Evolutionary conservation across 2,329 filamentous ascomycete species (phyloP), one percentile per base, ranked within the genome.

Genomic region (Paramyrothecium roridum): DNA sequence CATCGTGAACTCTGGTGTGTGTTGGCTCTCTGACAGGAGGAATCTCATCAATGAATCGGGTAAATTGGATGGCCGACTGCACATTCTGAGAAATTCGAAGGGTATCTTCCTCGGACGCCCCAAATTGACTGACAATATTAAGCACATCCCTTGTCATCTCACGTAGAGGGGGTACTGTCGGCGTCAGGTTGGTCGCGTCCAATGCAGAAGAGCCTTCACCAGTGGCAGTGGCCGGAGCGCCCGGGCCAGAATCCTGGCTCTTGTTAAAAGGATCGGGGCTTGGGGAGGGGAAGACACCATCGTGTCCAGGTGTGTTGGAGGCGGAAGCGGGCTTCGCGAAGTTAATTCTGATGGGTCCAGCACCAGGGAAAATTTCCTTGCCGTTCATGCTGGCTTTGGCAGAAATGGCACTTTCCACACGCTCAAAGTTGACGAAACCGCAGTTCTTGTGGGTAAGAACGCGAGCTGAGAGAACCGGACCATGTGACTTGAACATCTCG

Each of bases 401-500:
- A 57, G 91, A 87, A 43, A 97, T 87, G 54, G 95, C 95, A 69
- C 91, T 96, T 61, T 98, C 93, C 30, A 95, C 76, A 56, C 85
- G 88, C 73, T 98, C 92, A 67, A 96, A 99, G 73, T 99, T 99
- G 69, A 99, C 93, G 65, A 99, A 99, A 3, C 93, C 95, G 70
- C 95, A 99, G 74, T 96, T 98, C 81, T 99, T 99, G 79, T 99
- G 92, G 1, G 95, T 98, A 58, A 99, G 80, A 4, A 99, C 95
- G 60, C 95, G 85, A 26, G 91, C 93, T 3, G 93, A 97, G 61
- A 95, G 82, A 59, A 99, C 96, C 3, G 89, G 83, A 11, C 95
- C 95, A 63, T 95, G 96, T n/a, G 87, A 83, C 71, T 91, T 90
- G 77, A 99, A 99, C 76, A 98, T 96, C 61, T 96, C 92, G 55